Percentiles rank a stretch among this genome's conserved stretches.
phyloP scores from a whole-genome alignment of 2,329 filamentous ascomycete genomes.

The Sporothrix inflata region DNA sequence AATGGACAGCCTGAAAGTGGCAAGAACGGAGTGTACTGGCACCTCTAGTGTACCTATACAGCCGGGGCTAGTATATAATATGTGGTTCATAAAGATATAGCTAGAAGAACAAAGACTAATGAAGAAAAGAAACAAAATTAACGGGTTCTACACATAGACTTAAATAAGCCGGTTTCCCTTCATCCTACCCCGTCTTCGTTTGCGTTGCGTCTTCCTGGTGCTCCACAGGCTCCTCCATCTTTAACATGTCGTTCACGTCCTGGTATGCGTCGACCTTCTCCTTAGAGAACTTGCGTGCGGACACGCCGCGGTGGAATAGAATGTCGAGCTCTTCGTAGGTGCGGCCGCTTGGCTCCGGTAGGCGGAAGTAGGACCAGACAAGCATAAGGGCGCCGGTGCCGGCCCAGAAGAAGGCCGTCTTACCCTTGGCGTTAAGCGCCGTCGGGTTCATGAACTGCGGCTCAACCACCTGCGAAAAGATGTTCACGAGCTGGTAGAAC shows the following conservation, averaged over 20 bases:
- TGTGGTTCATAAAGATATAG: no score
- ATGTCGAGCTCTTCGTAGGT: conserved; percentile 60
- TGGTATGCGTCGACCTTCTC: conserved; percentile 4
- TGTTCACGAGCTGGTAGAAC: conserved; percentile 38
- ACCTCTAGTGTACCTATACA: no score
- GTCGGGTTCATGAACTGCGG: conserved; percentile 46
- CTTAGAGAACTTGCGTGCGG: conserved; percentile 42
- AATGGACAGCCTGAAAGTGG: no score
- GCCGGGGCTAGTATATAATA: no score
- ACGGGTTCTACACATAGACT: neutral
- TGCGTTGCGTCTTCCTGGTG: neutral
- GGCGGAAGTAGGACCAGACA: conserved; percentile 55
- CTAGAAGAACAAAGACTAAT: no score
- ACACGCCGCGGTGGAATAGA: conserved; percentile 52
- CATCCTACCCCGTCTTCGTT: neutral
- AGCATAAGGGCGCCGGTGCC: conserved; percentile 50
- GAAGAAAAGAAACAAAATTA: no score
- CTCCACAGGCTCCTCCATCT: neutral
- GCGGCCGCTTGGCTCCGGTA: conserved; percentile 53
- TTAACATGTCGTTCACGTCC: neutral
- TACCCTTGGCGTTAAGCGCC: conserved; percentile 53
- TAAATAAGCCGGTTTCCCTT: neutral
- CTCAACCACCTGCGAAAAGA: conserved; percentile 37
- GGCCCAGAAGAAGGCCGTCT: conserved; percentile 52
- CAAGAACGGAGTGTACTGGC: no score